Evolutionary conservation across 352 stramenopile genomes (phyloP), one percentile per base, ranked within the genome.

Genomic region (Globisporangium takayamanum): DNA sequence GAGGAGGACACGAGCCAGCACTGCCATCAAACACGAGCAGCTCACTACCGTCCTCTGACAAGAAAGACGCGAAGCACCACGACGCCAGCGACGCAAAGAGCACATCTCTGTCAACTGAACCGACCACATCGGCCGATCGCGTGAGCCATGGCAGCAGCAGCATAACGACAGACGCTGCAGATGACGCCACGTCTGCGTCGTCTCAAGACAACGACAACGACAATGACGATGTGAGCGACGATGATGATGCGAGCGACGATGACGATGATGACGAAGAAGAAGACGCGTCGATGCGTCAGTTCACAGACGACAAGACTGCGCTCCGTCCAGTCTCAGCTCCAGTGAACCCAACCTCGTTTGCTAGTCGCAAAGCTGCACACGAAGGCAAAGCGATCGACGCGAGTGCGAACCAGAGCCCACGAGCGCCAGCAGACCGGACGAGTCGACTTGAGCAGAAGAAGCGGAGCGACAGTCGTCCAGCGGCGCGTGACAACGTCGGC

Each of bases 291-390:
- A 39, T 65, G 53, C 30, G 25, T 6, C 41, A 45, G 47, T 26
- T 53, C 36, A 39, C 47, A 18, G 39, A 16, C 26, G 22, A n/a
- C 4, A 41, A 30, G n/a, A 1, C 33, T 30, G 30, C 41, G 25
- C 42, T 64, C 28, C 62, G 61, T 33, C 67, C 67, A 30, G 59
- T 63, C 3, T 64, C 67, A 30, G 67, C 64, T 25, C 57, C 62
- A 22, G 57, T 50, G 36, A 60, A 65, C 36, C 15, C 41, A 5
- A 53, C 33, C 0, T 3, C 16, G 16, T 42, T 50, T 33, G 6
- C 16, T 14, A 25, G 3, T 16, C n/a, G 15, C 42, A 28, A 48
- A n/a, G 11, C 20, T n/a, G 5, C 39, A 5, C 25, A 22, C 7
- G 22, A 58, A 20, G 3, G 5, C 14, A 49, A 47, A 16, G 51